Evolutionary conservation across 495 filamentous ascomycete genomes (phyloP).

Genomic region (Xylaria palmicola): DNA sequence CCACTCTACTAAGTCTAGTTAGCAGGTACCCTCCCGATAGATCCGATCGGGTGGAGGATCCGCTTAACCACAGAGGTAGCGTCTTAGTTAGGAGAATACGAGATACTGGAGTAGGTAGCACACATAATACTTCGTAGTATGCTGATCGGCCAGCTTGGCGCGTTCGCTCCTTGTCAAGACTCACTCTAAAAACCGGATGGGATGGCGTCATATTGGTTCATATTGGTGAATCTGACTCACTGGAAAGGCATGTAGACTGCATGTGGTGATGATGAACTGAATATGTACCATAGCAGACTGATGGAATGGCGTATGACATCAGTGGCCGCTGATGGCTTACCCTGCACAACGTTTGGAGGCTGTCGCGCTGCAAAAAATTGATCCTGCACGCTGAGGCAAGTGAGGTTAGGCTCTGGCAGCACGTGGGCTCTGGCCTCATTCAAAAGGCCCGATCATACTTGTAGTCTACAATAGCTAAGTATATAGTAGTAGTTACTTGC

Average conservation of each 20-base stretch:
- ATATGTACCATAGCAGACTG: too few relatives aligned
- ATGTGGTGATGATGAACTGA: background rate
- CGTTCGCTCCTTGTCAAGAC: too few relatives aligned
- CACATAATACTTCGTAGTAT: too few relatives aligned
- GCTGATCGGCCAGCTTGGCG: too few relatives aligned
- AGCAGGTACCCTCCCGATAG: background rate
- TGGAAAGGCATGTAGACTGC: background rate
- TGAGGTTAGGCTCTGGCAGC: conserved; percentile 9
- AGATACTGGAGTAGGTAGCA: too few relatives aligned
- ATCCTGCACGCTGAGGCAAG: background rate
- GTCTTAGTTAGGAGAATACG: background rate
- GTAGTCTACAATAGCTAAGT: background rate
- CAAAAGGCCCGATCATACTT: background rate
- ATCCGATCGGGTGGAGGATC: background rate
- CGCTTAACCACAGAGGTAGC: background rate
- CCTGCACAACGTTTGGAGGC: too few relatives aligned
- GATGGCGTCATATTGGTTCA: too few relatives aligned
- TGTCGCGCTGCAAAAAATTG: too few relatives aligned
- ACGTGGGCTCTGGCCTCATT: conserved; percentile 7
- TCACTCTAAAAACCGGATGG: too few relatives aligned
- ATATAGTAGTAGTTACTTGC: background rate
- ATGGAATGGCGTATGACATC: too few relatives aligned
- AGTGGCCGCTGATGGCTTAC: too few relatives aligned
- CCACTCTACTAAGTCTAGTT: too few relatives aligned
- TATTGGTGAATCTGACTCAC: background rate